These are phyloP conservation scores for Chondrus crispus DNA, from an alignment of 23 red algal species.

Conservation along the genomic window DNA sequence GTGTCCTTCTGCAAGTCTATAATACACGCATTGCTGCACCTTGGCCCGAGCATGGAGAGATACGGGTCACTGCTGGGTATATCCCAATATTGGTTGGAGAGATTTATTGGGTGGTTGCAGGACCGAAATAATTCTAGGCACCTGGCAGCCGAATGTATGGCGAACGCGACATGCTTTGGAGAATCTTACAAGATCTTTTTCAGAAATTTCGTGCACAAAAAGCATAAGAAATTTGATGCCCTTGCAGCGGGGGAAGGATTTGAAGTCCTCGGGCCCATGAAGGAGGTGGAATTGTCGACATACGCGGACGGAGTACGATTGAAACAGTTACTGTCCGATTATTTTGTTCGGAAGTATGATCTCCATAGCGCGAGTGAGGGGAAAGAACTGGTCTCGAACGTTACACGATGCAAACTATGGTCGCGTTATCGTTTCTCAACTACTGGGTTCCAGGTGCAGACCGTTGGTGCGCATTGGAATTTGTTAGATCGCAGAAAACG, in stretches of 20 bases:
- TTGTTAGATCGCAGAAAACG: not conserved
- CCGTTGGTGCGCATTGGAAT: not conserved
- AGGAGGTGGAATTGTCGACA: not conserved
- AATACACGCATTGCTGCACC: not conserved
- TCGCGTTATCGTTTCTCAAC: not conserved
- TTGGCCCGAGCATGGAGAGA: not conserved
- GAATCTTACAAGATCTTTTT: not conserved
- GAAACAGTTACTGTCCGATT: not conserved
- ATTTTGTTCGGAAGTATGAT: not conserved
- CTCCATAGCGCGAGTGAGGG: not conserved
- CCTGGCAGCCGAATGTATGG: not conserved
- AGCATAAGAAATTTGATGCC: not conserved
- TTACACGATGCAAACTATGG: not conserved
- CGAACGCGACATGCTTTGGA: not conserved
- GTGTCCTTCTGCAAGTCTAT: not conserved
- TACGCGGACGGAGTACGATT: not conserved
- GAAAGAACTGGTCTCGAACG: too few species aligned
- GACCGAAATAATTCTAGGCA: not conserved
- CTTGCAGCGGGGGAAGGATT: not conserved
- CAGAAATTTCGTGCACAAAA: not conserved
- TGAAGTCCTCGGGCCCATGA: not conserved
- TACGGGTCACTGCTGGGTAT: not conserved
- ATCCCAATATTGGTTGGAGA: not conserved
- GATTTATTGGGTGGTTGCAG: not conserved
- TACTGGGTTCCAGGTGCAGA: not conserved